phyloP scores from a whole-genome alignment of 2,329 filamentous ascomycete species.

The Talaromyces verruculosus region DNA sequence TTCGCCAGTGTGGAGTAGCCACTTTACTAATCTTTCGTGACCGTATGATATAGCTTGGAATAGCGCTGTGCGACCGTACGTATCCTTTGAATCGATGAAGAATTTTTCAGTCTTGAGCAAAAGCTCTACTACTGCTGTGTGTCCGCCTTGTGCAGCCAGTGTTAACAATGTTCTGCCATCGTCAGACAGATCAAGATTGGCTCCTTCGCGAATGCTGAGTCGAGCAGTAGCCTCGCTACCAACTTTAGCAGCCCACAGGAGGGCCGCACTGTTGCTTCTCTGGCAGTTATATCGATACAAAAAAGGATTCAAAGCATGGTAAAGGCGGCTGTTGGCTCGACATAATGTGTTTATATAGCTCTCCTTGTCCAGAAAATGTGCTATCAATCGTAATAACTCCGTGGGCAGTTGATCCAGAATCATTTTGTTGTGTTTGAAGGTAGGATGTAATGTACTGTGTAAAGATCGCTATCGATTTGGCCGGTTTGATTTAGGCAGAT shows the following conservation, averaged over 20 bases:
- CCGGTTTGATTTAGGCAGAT: no score
- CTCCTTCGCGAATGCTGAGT: slow-evolving; percentile 1
- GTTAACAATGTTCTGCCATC: neutral
- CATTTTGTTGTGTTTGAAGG: slow-evolving; percentile 23
- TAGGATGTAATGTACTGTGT: neutral
- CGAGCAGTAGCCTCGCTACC: neutral
- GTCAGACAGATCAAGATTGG: neutral
- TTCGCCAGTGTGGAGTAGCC: neutral
- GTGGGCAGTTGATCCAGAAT: neutral
- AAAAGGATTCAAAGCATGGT: neutral
- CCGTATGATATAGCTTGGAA: neutral
- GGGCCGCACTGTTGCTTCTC: neutral
- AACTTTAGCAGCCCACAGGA: neutral
- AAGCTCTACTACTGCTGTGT: neutral
- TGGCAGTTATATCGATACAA: slow-evolving; percentile 4
- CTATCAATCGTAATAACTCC: neutral
- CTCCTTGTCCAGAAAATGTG: neutral
- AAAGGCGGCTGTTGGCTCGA: neutral
- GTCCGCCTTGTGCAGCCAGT: neutral
- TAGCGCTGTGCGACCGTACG: neutral
- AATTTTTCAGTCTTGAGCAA: neutral
- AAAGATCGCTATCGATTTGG: neutral
- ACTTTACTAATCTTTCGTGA: neutral
- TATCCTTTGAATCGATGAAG: neutral
- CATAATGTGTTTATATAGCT: neutral